Conservation (phyloP, 805 yeast species). For the Crinitomyces ghanaensis region DNA sequence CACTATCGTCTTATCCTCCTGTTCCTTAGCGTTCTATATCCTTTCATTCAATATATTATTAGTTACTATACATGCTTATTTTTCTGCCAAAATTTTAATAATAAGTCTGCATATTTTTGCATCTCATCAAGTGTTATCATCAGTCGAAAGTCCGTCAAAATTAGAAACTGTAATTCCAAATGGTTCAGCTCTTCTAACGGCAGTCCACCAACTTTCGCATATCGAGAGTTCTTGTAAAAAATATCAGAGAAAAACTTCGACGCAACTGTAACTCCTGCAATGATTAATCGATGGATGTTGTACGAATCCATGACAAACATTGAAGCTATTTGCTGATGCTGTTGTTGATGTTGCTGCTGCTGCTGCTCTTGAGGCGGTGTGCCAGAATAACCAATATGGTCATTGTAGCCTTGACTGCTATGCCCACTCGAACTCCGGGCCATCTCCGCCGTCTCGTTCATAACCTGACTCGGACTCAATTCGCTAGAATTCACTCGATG, state of each 20-base stretch:
- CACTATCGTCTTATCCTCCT: too few species aligned
- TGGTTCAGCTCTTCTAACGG: conserved; percentile 89
- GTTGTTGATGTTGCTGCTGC: conserved; percentile 6
- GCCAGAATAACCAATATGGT: too few species aligned
- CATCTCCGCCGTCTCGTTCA: neutral
- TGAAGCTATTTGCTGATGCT: too few species aligned
- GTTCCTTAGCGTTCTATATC: too few species aligned
- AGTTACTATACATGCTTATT: conserved; percentile 19
- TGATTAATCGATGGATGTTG: conserved; percentile 86
- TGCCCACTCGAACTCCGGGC: neutral
- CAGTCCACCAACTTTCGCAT: conserved; percentile 88
- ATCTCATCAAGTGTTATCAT: conserved; percentile 85
- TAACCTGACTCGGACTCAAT: conserved; percentile 5
- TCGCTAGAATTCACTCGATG: conserved; percentile 50
- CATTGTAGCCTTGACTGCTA: too few species aligned
- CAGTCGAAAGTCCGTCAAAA: conserved; percentile 74
- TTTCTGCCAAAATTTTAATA: conserved; percentile 70
- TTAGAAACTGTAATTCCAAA: conserved; percentile 77
- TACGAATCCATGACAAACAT: conserved; percentile 90
- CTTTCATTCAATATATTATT: too few species aligned
- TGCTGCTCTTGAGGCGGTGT: too few species aligned
- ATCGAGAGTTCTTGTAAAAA: conserved; percentile 85
- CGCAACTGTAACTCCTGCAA: conserved; percentile 90
- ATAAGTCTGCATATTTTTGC: conserved; percentile 78
- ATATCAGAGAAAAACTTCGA: conserved; percentile 92